phyloP scores from a whole-genome alignment of 2,329 filamentous ascomycete species.

The Apiospora pterosperma region DNA sequence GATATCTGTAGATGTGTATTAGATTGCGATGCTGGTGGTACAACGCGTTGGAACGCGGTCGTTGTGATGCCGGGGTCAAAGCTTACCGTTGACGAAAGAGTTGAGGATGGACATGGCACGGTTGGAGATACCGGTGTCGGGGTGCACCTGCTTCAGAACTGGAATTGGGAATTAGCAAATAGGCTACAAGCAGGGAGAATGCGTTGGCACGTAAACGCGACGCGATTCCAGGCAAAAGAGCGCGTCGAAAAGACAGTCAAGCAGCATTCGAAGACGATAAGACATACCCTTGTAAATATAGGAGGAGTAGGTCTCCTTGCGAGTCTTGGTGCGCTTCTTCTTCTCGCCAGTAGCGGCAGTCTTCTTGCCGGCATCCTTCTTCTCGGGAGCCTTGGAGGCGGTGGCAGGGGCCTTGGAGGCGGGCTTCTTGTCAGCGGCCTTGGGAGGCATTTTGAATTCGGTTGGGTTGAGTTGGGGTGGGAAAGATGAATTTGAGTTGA shows the following conservation, averaged over 20 bases:
- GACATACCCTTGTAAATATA: conserved; percentile 99
- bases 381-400: conserved; percentile 71
- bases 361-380: conserved; percentile 99
- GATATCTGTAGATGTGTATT: conserved; percentile 65
- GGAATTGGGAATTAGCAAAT: conserved; percentile 11
- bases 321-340: conserved; percentile 99
- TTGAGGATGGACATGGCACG: conserved; percentile 99
- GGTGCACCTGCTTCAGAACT: conserved; percentile 99
- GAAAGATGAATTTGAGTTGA: conserved; percentile 15
- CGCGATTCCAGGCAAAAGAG: conserved; percentile 7
- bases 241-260: neutral
- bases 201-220: conserved; percentile 1
- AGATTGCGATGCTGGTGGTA: conserved; percentile 1
- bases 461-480: conserved; percentile 11
- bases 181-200: too few species aligned
- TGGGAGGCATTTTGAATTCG: conserved; percentile 82
- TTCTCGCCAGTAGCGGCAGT: conserved; percentile 93
- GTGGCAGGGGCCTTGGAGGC: conserved; percentile 90
- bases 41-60: neutral
- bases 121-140: conserved; percentile 99
- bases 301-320: conserved; percentile 99
- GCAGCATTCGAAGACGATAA: neutral
- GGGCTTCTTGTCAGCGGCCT: conserved; percentile 98
- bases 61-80: neutral
- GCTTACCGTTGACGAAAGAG: conserved; percentile 96